These are phyloP conservation scores for Galerina marginata DNA, from an alignment of 768 basidiomycete species.

Conservation along the genomic window DNA sequence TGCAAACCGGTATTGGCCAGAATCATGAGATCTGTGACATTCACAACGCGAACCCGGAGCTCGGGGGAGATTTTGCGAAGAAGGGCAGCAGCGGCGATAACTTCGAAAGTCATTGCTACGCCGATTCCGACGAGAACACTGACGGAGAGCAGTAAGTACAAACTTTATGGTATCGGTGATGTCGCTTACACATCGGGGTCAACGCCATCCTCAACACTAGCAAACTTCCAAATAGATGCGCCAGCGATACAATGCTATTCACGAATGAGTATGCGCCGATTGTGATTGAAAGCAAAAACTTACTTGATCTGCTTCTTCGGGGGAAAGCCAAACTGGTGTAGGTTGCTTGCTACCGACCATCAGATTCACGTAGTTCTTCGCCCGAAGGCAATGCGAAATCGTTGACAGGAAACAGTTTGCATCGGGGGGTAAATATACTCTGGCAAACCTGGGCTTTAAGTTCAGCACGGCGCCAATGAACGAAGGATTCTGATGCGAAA, in stretches of 20 bases:
- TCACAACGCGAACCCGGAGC: constrained; percentile 85
- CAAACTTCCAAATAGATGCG: constrained; percentile 86
- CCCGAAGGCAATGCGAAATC: constrained; percentile 79
- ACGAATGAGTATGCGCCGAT: neutral
- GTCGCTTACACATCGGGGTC: constrained; percentile 68
- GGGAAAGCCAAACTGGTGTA: constrained; percentile 76
- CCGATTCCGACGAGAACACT: constrained; percentile 88
- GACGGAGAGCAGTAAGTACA: neutral
- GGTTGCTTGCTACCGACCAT: constrained; percentile 91
- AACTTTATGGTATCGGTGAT: neutral
- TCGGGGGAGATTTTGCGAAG: constrained; percentile 70
- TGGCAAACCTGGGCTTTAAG: constrained; percentile 70
- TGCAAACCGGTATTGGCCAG: constrained; percentile 71
- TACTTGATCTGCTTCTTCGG: constrained; percentile 68
- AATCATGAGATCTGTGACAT: constrained; percentile 90
- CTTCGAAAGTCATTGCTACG: constrained; percentile 87
- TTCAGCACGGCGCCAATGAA: constrained; percentile 87
- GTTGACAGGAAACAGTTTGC: constrained; percentile 87
- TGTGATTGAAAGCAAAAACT: constrained; percentile 24
- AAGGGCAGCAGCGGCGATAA: constrained; percentile 83
- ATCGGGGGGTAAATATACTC: constrained; percentile 90
- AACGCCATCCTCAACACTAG: constrained; percentile 73
- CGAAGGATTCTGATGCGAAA: constrained; percentile 85
- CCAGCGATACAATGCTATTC: constrained; percentile 81
- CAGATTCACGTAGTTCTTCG: constrained; percentile 86